Evolutionary conservation across 345 rosid genomes (phyloP), one percentile per base, ranked within the genome.

Genomic region (Camelina laxa): DNA sequence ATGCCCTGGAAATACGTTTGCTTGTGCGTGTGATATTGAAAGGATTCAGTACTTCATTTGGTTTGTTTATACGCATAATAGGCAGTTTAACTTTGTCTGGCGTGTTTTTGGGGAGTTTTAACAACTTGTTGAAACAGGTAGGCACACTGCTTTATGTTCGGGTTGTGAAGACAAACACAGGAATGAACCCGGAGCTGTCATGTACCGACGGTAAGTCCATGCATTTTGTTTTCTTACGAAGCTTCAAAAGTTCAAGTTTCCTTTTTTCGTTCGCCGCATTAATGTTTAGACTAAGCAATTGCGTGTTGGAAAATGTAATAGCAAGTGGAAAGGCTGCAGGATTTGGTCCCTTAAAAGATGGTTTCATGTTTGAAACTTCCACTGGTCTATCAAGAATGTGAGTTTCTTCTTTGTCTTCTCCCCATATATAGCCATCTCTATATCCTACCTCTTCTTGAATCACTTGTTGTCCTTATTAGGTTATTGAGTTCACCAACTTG

Each of bases 401-500:
- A 61, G 66, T 41, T 24, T 61, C 35, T 2, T 38, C 41, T 38
- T 38, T 3, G 19, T 60, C 33, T 60, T 39, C 12, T 19, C 21
- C 66, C 49, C 2, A 16, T n/a, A n/a, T 2, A 4, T 48, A n/a
- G 3, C 22, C 9, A 39, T 39, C 42, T 17, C 19, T 13, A 20
- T 16, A 60, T 20, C 19, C 3, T 4, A 7, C 51, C 20, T 22
- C 66, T 21, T 61, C 66, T 20, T 15, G 67, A 62, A 15, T 41
- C 51, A 14, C 12, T 61, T 15, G 3, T 62, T 62, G 0, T 42
- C 4, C 51, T 61, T 41, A 61, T 60, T 62, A 62, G 67, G 67
- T 62, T 62, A 31, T 22, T 62, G 36, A 62, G 67, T 15, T 62
- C 67, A 62, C 67, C 67, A 62, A 62, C 67, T 41, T 62, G 51